phyloP scores from a whole-genome alignment of 768 basidiomycete genomes.

The Agaricus sinodeliciosus region DNA sequence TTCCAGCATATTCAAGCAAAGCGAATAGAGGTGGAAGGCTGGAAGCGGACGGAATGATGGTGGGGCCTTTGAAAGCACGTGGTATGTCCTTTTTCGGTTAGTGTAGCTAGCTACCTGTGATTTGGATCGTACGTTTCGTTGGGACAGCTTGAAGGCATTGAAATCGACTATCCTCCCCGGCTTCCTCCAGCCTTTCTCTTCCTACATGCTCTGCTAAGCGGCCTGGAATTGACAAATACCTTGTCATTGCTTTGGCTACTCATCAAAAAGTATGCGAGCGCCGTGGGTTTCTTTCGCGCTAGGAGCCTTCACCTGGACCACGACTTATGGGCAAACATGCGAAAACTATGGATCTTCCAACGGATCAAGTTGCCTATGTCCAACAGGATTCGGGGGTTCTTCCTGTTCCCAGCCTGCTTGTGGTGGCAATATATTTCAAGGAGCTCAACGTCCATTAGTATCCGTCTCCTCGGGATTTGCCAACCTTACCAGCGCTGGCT shows the following conservation, averaged over 20 bases:
- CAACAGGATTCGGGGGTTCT: constrained; percentile 72
- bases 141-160: neutral
- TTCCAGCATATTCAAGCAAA: constrained; percentile 30
- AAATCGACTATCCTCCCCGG: neutral
- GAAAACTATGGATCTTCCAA: constrained; percentile 61
- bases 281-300: constrained; percentile 5
- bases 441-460: constrained; percentile 47
- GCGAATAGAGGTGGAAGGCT: neutral
- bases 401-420: constrained; percentile 68
- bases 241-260: neutral
- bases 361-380: constrained; percentile 64
- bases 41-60: neutral
- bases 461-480: constrained; percentile 39
- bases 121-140: neutral
- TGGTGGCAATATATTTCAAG: constrained; percentile 78
- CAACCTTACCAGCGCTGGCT: constrained; percentile 63
- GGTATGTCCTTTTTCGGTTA: neutral
- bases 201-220: neutral
- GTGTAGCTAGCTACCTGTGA: neutral
- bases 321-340: constrained; percentile 40
- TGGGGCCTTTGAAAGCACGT: neutral
- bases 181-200: neutral
- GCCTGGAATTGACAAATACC: no score
- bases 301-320: constrained; percentile 13
- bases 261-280: neutral